These are phyloP conservation scores for Nicotiana attenuata DNA, from an alignment of 257 asterid species.

Conservation along the genomic window DNA sequence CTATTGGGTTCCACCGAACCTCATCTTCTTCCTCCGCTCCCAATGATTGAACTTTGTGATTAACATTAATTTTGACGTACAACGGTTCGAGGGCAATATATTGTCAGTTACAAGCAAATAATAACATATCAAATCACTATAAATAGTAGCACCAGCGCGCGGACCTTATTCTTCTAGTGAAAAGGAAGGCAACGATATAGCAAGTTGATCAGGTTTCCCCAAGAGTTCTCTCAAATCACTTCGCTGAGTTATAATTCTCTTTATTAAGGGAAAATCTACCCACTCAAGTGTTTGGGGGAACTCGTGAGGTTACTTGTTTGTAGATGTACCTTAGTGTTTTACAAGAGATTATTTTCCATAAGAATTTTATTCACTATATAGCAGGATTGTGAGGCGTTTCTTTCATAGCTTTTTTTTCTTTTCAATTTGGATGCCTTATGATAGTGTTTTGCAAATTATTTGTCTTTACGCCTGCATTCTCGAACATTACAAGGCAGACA, in stretches of 20 bases:
- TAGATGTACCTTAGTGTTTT: too few relatives aligned
- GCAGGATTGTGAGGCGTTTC: too few relatives aligned
- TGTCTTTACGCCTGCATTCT: not conserved
- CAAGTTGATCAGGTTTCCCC: conserved; percentile 32
- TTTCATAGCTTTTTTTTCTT: not conserved
- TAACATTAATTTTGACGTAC: not conserved
- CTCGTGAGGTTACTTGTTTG: conserved; percentile 30
- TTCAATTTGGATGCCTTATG: not conserved
- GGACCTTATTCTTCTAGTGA: not conserved
- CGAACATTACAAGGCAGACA: not conserved
- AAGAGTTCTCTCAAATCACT: conserved; percentile 44
- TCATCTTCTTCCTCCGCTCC: too few relatives aligned
- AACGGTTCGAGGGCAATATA: too few relatives aligned
- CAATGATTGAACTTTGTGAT: not conserved
- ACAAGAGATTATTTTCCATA: too few relatives aligned
- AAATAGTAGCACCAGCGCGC: not conserved
- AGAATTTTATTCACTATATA: too few relatives aligned
- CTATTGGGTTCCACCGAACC: too few relatives aligned
- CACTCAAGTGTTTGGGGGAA: conserved; percentile 58
- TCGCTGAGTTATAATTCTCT: conserved; percentile 24
- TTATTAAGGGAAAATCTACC: not conserved
- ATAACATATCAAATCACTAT: not conserved
- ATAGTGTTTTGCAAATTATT: not conserved
- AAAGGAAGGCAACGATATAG: not conserved
- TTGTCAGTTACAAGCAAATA: not conserved